Evolutionary conservation across 805 yeast species (phyloP).

Genomic region (Wickerhamomyces hampshirensis): DNA sequence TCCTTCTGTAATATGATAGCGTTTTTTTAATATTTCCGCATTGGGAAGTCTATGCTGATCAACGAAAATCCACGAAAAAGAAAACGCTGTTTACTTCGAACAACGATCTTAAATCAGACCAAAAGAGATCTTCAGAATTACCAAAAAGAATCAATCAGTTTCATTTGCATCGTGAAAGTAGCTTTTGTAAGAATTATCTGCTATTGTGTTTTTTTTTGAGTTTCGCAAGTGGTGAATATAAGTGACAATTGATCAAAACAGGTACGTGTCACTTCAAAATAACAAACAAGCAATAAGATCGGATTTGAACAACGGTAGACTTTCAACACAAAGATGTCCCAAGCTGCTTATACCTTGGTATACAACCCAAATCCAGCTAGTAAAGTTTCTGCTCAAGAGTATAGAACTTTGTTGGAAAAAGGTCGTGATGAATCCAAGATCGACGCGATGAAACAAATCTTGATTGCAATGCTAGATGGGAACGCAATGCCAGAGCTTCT

Average conservation of each 20-base stretch:
- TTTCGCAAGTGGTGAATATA: neutral
- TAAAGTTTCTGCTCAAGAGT: slow-evolving; percentile 62
- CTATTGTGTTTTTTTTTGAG: no score
- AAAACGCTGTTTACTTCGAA: neutral
- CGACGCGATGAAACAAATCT: slow-evolving; percentile 82
- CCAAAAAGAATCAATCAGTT: neutral
- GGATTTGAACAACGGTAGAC: neutral
- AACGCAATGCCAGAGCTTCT: slow-evolving; percentile 87
- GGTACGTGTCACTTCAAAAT: neutral
- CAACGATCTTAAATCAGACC: neutral
- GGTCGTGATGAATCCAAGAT: slow-evolving; percentile 86
- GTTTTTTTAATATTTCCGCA: neutral
- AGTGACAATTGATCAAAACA: neutral
- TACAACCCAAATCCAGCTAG: slow-evolving; percentile 67
- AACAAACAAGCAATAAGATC: neutral
- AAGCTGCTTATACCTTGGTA: slow-evolving; percentile 70
- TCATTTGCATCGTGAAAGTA: neutral
- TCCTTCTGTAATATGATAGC: neutral
- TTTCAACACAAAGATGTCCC: slow-evolving; percentile 17
- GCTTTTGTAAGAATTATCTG: no score
- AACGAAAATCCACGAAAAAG: neutral
- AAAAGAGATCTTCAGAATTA: neutral
- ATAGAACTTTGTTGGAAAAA: slow-evolving; percentile 74
- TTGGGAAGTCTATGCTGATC: slow-evolving; percentile 1
- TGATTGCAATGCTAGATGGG: slow-evolving; percentile 85